Conservation (phyloP, 164 flowering plant genomes). For the Vitis rotundifolia region DNA sequence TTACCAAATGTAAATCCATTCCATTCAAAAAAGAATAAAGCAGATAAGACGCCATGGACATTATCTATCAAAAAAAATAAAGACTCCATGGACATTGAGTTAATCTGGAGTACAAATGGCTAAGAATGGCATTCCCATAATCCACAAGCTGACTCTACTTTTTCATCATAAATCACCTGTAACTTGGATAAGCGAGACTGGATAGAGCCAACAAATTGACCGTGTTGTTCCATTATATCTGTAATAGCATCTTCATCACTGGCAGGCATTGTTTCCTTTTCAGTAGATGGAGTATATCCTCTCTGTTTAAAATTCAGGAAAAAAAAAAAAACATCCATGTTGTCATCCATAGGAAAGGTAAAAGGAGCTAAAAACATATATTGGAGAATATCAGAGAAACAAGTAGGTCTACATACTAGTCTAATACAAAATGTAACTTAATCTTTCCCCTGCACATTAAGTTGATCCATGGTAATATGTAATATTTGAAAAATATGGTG, state of each 20-base stretch:
- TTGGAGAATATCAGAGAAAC: no score
- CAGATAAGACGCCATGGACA: neutral
- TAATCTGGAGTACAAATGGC: neutral
- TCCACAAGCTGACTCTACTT: neutral
- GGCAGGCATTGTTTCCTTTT: conserved; percentile 47
- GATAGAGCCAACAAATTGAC: conserved; percentile 74
- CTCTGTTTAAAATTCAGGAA: conserved; percentile 39
- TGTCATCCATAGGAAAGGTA: neutral
- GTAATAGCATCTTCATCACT: conserved; percentile 67
- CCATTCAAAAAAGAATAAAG: neutral
- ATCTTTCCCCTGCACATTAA: neutral
- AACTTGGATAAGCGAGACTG: conserved; percentile 80
- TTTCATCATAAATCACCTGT: conserved; percentile 48
- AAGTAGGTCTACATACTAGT: no score
- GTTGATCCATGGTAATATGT: neutral
- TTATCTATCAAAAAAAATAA: neutral
- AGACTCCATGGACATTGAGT: neutral
- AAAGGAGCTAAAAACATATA: no score
- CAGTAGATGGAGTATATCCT: conserved; percentile 36
- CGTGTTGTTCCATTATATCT: conserved; percentile 71
- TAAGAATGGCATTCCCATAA: neutral
- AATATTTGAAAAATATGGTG: neutral
- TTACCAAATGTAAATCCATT: neutral
- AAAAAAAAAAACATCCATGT: neutral
- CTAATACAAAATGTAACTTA: neutral